Conservation (phyloP, 257 asterid genomes). For the Pogostemon cablin region DNA sequence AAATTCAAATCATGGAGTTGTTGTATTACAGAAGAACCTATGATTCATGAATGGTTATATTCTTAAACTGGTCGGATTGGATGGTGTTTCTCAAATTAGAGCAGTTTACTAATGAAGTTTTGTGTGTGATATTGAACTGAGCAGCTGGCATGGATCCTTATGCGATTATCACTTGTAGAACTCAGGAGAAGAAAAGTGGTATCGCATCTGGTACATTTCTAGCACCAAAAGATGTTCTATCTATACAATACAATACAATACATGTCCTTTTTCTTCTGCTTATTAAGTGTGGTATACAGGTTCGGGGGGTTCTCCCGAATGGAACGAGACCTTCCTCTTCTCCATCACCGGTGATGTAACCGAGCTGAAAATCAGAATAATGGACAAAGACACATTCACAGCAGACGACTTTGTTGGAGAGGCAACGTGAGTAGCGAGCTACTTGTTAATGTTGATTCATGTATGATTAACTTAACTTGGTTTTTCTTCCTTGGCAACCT, state of each 20-base stretch:
- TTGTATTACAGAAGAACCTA: too few relatives aligned
- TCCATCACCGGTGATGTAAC: slow-evolving; percentile 48
- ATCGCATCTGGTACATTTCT: slow-evolving; percentile 59
- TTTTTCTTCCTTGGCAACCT: not conserved
- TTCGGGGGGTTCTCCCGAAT: slow-evolving; percentile 61
- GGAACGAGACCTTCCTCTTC: slow-evolving; percentile 89
- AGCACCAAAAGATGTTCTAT: not conserved
- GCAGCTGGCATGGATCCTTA: slow-evolving; percentile 76
- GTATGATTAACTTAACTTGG: not conserved
- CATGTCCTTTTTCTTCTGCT: not conserved
- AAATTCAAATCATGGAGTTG: too few relatives aligned
- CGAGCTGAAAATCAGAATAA: slow-evolving; percentile 59
- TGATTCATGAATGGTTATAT: not conserved
- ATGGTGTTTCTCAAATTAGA: slow-evolving; percentile 3
- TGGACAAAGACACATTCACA: slow-evolving; percentile 69
- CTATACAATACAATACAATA: not conserved
- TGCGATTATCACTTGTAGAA: slow-evolving; percentile 60
- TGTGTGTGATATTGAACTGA: not conserved
- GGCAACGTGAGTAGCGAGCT: slow-evolving; percentile 56
- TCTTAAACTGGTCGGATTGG: not conserved
- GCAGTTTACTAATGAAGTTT: slow-evolving; percentile 11
- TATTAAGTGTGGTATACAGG: slow-evolving; percentile 38
- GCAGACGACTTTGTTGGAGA: slow-evolving; percentile 75
- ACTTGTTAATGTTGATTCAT: not conserved
- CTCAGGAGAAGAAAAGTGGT: slow-evolving; percentile 83